Evolutionary conservation across 495 filamentous ascomycete genomes (phyloP).

Genomic region (Corynascus novoguineensis): DNA sequence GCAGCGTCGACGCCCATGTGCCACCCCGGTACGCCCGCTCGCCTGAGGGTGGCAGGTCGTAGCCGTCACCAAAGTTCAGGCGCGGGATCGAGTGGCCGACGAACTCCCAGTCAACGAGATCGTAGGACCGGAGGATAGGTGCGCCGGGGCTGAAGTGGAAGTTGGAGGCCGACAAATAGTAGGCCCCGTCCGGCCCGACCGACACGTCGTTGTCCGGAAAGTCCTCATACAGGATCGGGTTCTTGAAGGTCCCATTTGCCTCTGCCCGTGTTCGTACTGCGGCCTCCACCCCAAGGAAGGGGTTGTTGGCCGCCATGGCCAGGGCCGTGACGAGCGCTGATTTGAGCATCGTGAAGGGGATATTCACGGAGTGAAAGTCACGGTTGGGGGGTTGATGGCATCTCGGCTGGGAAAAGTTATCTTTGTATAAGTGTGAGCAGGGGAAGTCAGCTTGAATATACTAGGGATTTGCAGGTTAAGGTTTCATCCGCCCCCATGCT

Average conservation of each 20-base stretch:
- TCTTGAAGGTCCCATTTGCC: neutral
- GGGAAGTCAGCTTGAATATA: neutral
- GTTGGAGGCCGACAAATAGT: constrained; percentile 5
- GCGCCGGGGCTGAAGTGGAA: constrained; percentile 6
- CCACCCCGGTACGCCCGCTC: constrained; percentile 1
- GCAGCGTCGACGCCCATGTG: constrained; percentile 4
- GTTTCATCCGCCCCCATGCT: neutral
- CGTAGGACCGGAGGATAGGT: constrained; percentile 5
- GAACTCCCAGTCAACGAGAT: constrained; percentile 5
- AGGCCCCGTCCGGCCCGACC: neutral
- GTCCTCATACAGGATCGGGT: constrained; percentile 6
- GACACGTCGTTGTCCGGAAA: constrained; percentile 5
- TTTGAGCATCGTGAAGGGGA: neutral
- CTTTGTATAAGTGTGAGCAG: neutral
- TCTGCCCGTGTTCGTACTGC: neutral
- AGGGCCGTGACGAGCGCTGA: neutral
- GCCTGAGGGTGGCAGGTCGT: neutral
- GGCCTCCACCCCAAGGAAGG: neutral
- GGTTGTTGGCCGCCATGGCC: neutral
- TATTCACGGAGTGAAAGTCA: neutral
- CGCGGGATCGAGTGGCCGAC: constrained; percentile 6
- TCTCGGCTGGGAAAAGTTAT: neutral
- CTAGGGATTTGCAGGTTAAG: too few relatives aligned
- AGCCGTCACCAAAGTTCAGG: constrained; percentile 6
- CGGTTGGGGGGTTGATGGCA: neutral